Evolutionary conservation across 2,329 filamentous ascomycete genomes (phyloP).

Genomic region (Tolypocladium album): DNA sequence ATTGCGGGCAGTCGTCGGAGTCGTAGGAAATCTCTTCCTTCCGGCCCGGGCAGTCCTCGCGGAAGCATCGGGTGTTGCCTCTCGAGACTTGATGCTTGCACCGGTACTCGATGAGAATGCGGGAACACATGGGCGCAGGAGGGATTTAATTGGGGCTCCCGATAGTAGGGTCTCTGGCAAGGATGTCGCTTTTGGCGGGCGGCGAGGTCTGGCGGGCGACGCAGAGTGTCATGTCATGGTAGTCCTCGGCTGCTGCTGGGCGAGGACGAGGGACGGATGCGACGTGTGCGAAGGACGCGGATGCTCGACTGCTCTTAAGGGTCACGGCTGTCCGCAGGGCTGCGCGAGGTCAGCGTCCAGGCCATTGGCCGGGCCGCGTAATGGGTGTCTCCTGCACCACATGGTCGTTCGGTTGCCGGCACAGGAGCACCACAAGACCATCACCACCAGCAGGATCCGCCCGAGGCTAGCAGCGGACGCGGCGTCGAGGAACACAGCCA

Average conservation of each 20-base stretch:
- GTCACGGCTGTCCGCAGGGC: neutral
- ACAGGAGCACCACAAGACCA: neutral
- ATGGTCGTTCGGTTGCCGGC: neutral
- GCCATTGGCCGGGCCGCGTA: conserved; percentile 7
- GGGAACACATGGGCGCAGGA: conserved; percentile 19
- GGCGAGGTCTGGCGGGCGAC: neutral
- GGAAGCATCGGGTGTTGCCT: conserved; percentile 24
- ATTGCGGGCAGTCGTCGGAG: conserved; percentile 22
- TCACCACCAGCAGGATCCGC: neutral
- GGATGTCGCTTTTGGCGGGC: neutral
- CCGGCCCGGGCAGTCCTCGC: conserved; percentile 17
- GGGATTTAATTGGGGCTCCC: neutral
- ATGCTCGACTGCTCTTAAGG: neutral
- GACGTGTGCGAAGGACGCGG: neutral
- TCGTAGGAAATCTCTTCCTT: conserved; percentile 19
- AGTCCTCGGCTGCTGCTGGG: neutral
- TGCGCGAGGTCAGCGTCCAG: neutral
- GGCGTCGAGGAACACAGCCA: neutral
- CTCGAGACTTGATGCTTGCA: conserved; percentile 24
- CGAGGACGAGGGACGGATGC: neutral
- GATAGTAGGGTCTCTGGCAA: neutral
- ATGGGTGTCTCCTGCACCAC: conserved; percentile 1
- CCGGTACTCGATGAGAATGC: conserved; percentile 20
- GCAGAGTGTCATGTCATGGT: neutral
- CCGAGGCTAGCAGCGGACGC: neutral